Evolutionary conservation across 306 rosid species (phyloP).

Genomic region (Vigna mungo): DNA sequence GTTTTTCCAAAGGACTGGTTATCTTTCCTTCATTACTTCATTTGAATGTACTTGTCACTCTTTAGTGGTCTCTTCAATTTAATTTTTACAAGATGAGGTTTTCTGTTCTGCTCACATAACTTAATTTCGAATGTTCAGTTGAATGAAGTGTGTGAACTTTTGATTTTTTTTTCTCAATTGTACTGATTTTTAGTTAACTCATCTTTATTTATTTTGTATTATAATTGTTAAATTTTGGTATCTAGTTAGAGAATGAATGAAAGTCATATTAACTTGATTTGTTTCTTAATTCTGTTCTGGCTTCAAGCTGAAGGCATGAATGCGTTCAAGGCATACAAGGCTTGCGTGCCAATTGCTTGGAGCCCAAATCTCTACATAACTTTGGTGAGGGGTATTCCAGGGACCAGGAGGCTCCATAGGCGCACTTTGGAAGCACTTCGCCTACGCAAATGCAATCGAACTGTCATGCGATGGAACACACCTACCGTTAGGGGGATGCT

Average conservation of each 20-base stretch:
- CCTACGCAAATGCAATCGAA: conserved; percentile 83
- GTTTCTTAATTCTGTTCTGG: conserved; percentile 49
- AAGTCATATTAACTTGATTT: conserved; percentile 6
- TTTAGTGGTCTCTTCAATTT: background rate
- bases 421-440: conserved; percentile 91
- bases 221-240: background rate
- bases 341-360: conserved; percentile 84
- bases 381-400: conserved; percentile 92
- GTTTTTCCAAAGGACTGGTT: background rate
- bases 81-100: background rate
- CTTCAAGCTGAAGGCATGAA: conserved; percentile 68
- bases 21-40: background rate
- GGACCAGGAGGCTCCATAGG: conserved; percentile 89
- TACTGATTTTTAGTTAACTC: conserved; percentile 5
- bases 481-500: conserved; percentile 94
- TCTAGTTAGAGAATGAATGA: conserved; percentile 14
- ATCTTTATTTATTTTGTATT: background rate
- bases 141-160: background rate
- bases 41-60: background rate
- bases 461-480: conserved; percentile 94
- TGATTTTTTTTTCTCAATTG: background rate
- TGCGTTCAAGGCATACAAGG: conserved; percentile 90
- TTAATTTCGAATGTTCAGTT: background rate
- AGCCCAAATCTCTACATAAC: conserved; percentile 86
- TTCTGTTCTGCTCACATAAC: background rate